These are phyloP conservation scores for Yamagishiella unicocca DNA, from an alignment of 139 green algal species.

Conservation along the genomic window DNA sequence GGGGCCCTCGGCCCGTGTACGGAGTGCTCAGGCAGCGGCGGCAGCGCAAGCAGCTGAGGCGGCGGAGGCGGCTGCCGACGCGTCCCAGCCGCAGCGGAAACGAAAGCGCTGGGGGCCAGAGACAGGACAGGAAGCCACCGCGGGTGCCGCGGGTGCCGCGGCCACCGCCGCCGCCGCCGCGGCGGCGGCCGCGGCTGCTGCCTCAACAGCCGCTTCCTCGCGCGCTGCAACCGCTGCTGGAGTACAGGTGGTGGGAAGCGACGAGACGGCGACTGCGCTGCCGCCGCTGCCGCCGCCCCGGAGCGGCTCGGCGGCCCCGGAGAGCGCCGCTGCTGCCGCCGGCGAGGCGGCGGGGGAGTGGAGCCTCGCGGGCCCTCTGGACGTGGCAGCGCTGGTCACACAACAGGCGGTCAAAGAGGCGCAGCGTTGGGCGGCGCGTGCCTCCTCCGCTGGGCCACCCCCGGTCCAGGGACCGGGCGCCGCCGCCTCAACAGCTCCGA, in stretches of 20 bases:
- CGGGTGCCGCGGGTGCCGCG: background rate
- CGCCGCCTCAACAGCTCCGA: background rate
- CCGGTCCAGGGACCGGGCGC: background rate
- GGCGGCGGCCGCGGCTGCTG: background rate
- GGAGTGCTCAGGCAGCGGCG: too few species aligned
- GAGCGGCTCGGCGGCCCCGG: background rate
- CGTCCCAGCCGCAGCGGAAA: background rate
- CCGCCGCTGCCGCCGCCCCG: background rate
- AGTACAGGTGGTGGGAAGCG: background rate
- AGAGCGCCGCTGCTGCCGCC: background rate
- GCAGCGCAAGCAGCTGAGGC: background rate
- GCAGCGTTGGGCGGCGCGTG: background rate
- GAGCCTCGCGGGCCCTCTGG: too few species aligned
- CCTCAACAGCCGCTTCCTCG: background rate
- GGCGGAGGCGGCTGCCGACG: background rate
- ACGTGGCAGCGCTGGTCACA: background rate
- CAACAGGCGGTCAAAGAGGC: constrained; percentile 9
- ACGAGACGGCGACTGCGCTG: background rate
- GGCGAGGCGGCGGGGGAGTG: background rate
- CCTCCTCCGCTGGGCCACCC: background rate
- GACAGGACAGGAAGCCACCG: background rate
- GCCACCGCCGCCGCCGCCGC: background rate
- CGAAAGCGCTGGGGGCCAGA: background rate
- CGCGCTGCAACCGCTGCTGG: background rate
- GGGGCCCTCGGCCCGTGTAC: too few species aligned